Conservation (phyloP, 192 early-diverging fungal species). For the Chytriomyces sp. region DNA sequence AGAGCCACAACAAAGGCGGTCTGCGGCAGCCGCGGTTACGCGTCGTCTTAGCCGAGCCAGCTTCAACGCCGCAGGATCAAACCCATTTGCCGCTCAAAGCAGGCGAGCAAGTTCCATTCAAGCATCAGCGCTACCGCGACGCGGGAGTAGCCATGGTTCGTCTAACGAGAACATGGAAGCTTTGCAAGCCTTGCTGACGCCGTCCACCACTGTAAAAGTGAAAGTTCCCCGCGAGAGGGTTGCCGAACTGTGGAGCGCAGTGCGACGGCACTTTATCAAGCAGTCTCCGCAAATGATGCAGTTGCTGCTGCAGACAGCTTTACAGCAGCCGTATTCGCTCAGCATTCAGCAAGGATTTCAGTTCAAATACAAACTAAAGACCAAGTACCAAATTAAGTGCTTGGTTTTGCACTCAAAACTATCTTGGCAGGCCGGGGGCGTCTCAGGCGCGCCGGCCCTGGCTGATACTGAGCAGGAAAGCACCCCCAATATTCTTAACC, state of each 20-base stretch:
- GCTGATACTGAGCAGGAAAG: neutral
- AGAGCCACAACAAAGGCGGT: neutral
- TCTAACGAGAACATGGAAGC: neutral
- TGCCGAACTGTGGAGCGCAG: conserved; percentile 22
- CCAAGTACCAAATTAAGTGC: conserved; percentile 27
- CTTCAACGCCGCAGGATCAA: neutral
- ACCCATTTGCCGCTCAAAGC: neutral
- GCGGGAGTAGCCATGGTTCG: neutral
- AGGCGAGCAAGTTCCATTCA: neutral
- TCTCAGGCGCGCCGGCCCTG: neutral
- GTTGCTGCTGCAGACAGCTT: conserved; percentile 1
- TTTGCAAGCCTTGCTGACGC: neutral
- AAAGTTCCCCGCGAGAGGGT: conserved; percentile 20
- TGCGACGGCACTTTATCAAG: conserved; percentile 5
- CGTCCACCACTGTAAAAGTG: neutral
- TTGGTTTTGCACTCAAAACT: conserved; percentile 32
- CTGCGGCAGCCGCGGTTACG: conserved; percentile 3
- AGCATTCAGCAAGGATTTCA: conserved; percentile 42
- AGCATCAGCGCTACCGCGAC: neutral
- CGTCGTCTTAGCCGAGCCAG: conserved; percentile 5
- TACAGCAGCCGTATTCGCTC: conserved; percentile 42
- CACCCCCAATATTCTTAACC: too few species aligned
- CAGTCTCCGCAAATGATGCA: conserved; percentile 21
- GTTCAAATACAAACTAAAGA: conserved; percentile 36
- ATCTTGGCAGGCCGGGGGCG: conserved; percentile 39